Base-by-base conservation (phyloP, 2,329 filamentous ascomycete genomes). In the Stagonosporopsis tanaceti region DNA sequence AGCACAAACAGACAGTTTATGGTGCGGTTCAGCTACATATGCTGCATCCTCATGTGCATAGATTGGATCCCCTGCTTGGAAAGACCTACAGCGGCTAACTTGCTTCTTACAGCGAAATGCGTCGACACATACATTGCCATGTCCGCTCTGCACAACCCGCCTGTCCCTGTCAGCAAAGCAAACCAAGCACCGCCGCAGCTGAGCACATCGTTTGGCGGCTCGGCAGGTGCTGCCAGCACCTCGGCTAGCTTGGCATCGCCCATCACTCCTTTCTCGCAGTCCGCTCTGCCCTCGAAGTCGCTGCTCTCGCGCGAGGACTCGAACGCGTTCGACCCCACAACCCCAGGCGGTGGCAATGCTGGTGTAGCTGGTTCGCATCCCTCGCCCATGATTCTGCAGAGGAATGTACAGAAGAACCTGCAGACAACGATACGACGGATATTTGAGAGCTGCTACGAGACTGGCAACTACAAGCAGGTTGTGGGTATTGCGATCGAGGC, bases 401-500 rank as follows among this genome's bases (percentile, higher is more conserved):
- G 87, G 61, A 85, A 86, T 62, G 92, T 93, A 17, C 90, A 94
- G 72, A 87, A 87, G 57, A 91, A 92, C 45, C 84, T 99, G 47
- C 91, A 96, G 70, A 81, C 83, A 41, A 88, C 97, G 50, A 93
- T 98, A 63, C 89, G 96, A 76, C 88, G 92, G 53, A 85, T 99
- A 39, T 98, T 99, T 66, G 91, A 96, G 78, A 90, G 87, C 76
- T 98, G 94, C 78, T 88, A 97, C 71, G 84, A 86, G 64, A 87
- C 93, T 68, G 92, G 91, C 61, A 89, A 92, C 61, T 99, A 97
- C 78, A 89, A 92, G 66, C 95, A 99, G 77, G 95, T 99, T 7
- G 92, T 99, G 40, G 95, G 95, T 54, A 97, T 99, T 67, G 93
- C 95, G 9, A 90, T 99, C 34, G 95, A 99, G 78, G 93, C 95